Conservation (phyloP, 257 asterid genomes). For the Forsythia viridissima region DNA sequence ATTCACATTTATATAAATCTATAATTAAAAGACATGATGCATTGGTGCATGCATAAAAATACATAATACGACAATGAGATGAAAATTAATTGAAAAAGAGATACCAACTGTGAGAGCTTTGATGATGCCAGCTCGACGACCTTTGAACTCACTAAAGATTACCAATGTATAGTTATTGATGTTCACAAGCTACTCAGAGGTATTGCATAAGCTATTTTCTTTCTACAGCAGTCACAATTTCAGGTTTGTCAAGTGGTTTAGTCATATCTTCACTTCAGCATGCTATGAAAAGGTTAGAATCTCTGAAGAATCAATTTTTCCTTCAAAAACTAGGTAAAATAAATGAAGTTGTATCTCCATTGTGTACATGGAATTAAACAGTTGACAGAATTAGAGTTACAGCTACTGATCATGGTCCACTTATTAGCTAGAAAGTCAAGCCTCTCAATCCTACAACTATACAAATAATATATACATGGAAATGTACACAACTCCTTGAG, state of each 20-base stretch:
- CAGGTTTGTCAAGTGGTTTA: neutral
- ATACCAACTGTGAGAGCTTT: constrained; percentile 42
- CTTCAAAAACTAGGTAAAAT: neutral
- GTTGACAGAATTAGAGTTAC: neutral
- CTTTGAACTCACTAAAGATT: constrained; percentile 26
- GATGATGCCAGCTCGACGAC: constrained; percentile 39
- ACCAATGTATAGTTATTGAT: neutral
- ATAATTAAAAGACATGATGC: too few relatives aligned
- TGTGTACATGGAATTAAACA: neutral
- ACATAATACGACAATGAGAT: neutral
- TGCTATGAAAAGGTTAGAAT: neutral
- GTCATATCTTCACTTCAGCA: neutral
- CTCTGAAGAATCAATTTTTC: neutral
- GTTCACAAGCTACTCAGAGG: neutral
- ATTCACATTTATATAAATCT: too few relatives aligned
- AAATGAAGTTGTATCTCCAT: neutral
- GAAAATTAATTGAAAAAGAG: neutral
- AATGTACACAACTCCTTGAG: constrained; percentile 1
- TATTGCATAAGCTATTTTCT: neutral
- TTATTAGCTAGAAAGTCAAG: neutral
- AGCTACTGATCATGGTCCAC: neutral
- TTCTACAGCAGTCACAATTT: neutral
- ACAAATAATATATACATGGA: neutral
- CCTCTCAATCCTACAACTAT: neutral
- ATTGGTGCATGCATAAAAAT: too few relatives aligned